Percentiles rank a stretch among this genome's conserved stretches.
Evolutionary conservation across 208 protist species (phyloP).

Genomic region (Crithidia brevicula): DNA sequence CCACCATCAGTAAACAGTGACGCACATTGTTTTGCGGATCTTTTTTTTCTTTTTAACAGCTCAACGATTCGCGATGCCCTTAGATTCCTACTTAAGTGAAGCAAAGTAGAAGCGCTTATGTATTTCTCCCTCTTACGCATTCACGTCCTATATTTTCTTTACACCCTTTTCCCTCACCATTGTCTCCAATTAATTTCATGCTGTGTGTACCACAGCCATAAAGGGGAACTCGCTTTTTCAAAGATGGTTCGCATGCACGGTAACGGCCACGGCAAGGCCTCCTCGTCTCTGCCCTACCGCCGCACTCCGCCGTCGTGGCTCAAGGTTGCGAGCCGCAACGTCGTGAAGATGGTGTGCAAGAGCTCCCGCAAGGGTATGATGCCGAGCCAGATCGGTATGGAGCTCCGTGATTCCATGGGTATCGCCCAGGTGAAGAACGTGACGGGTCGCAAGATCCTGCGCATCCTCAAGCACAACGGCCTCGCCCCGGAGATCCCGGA

Average conservation of each 20-base stretch:
- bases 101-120: too few relatives aligned
- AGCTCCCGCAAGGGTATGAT: constrained; percentile 99
- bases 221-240: constrained; percentile 4
- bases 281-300: constrained; percentile 98
- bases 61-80: too few relatives aligned
- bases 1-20: too few relatives aligned
- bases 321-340: constrained; percentile 96
- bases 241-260: constrained; percentile 98
- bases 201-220: constrained; percentile 15
- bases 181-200: too few relatives aligned
- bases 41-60: too few relatives aligned
- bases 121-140: too few relatives aligned
- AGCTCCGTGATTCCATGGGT: constrained; percentile 99
- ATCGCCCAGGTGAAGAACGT: constrained; percentile 98
- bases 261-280: constrained; percentile 98
- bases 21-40: too few relatives aligned
- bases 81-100: too few relatives aligned
- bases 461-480: constrained; percentile 99
- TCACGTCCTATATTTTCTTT: too few relatives aligned
- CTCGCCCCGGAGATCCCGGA: constrained; percentile 99
- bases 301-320: constrained; percentile 98
- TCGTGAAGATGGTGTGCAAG: constrained; percentile 97
- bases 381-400: constrained; percentile 99
- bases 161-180: too few relatives aligned
- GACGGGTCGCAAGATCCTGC: constrained; percentile 99